Base-by-base conservation (phyloP, 2,329 filamentous ascomycete species). In the Exophiala calicioides region DNA sequence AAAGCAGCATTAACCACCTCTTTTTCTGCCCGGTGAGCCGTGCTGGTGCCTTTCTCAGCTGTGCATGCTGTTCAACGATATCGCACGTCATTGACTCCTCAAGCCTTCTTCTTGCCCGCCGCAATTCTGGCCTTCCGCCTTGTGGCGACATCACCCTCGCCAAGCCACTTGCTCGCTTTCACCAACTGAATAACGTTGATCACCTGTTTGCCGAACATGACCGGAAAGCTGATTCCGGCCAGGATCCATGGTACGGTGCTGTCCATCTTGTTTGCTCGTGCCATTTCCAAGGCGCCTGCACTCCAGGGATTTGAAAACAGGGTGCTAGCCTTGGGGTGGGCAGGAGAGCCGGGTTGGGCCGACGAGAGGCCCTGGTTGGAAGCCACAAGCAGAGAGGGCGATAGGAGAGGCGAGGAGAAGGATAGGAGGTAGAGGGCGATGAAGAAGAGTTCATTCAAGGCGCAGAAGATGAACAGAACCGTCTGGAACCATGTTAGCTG, bases 391-490 rank as follows among this genome's bases (percentile, higher is more conserved):
- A 97, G 85, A 47, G 88, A 88, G 1, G 93, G 91, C 1, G 89
- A 93, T 44, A 97, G 81, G 27, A 84, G 80, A 2, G 91, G 91
- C 47, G 88, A 95, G 48, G 88, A 94, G 77, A 98, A 98, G 61
- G 90, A 96, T 50, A 98, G 85, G 43, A 98, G 86, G 74, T 98
- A 98, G 53, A 98, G 82, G 21, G 89, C 90, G 65, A 98, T 96
- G 78, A 98, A 98, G 79, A 96, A 98, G 56, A 90, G 73, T 71
- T 98, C 93, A 69, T 98, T 98, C 58, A 95, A 73, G 47, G 82
- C 78, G 75, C 93, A 98, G 71, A 89, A 88, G 53, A 88, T 71
- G 73, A 98, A 98, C 31, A 98, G 79, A 34, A 98, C 90, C 44
- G 77, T 86, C 91, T 96, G 49, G 6, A 35, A 24, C 4, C 16